These are phyloP conservation scores for Cryptococcus sp. DNA, from an alignment of 1,284 basidiomycete genomes.

Conservation along the genomic window DNA sequence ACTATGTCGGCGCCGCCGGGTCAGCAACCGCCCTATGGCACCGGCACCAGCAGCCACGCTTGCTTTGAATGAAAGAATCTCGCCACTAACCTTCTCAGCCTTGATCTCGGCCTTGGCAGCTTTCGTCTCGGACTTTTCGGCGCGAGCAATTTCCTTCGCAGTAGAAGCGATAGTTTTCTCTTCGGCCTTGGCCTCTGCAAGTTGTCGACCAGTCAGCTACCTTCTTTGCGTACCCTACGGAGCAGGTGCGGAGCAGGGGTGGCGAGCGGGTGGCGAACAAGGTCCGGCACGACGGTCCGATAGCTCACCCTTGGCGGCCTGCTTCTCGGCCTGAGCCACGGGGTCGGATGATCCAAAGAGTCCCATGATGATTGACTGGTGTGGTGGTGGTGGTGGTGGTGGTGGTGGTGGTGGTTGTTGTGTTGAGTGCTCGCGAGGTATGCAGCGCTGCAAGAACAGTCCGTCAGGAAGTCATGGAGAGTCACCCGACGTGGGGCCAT, in stretches of 20 bases:
- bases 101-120: slow-evolving; percentile 34
- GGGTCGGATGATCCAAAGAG: slow-evolving; percentile 41
- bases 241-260: neutral
- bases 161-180: slow-evolving; percentile 34
- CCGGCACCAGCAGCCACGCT: too few relatives aligned
- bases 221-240: too few relatives aligned
- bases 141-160: slow-evolving; percentile 36
- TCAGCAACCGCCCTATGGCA: too few relatives aligned
- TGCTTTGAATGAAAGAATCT: too few relatives aligned
- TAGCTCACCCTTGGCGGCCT: slow-evolving; percentile 39
- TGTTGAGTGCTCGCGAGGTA: too few relatives aligned
- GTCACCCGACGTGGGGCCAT: too few relatives aligned
- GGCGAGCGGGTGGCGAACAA: neutral
- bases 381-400: too few relatives aligned
- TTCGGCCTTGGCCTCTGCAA: slow-evolving; percentile 31
- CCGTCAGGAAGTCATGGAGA: too few relatives aligned
- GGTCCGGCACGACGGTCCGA: too few relatives aligned
- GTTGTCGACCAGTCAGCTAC: neutral
- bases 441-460: too few relatives aligned
- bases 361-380: slow-evolving; percentile 27
- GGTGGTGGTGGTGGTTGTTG: too few relatives aligned
- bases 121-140: slow-evolving; percentile 40
- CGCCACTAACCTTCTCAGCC: slow-evolving; percentile 25
- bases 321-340: slow-evolving; percentile 41
- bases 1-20: too few relatives aligned